phyloP scores from a whole-genome alignment of 148 eudicot genomes.

The Vaccinium corymbosum region DNA sequence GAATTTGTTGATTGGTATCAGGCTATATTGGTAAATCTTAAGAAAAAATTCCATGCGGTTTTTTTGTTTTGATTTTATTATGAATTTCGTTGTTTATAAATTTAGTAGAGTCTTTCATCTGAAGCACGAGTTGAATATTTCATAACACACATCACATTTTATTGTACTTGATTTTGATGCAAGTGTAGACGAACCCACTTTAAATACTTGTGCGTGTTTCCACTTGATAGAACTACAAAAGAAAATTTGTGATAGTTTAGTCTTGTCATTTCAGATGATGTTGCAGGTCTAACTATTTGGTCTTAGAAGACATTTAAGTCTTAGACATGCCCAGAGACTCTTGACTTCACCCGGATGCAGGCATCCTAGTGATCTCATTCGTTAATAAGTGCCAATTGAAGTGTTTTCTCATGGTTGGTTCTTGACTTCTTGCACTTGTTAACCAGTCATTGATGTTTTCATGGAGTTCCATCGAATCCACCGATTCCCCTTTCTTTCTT shows the following conservation, averaged over 20 bases:
- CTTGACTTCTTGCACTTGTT: neutral
- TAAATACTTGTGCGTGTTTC: neutral
- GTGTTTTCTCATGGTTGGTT: constrained; percentile 3
- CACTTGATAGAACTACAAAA: neutral
- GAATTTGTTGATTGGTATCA: constrained; percentile 9
- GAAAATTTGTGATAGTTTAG: neutral
- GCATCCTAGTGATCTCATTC: neutral
- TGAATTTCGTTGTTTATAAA: neutral
- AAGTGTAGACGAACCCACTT: neutral
- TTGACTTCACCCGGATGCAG: neutral
- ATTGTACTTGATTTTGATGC: neutral
- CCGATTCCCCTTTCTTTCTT: neutral
- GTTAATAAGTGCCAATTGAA: neutral
- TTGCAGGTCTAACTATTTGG: neutral
- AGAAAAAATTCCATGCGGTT: neutral
- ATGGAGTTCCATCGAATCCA: neutral
- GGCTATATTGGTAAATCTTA: neutral
- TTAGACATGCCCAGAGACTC: constrained; percentile 3
- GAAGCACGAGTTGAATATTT: neutral
- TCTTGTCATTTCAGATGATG: neutral
- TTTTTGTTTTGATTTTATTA: neutral
- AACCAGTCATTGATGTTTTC: constrained; percentile 2
- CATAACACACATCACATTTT: neutral
- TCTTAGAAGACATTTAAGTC: neutral
- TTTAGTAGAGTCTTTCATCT: constrained; percentile 3